Percentiles rank a stretch among this genome's conserved stretches.
phyloP scores from a whole-genome alignment of 768 basidiomycete genomes.

The Russula sp. region DNA sequence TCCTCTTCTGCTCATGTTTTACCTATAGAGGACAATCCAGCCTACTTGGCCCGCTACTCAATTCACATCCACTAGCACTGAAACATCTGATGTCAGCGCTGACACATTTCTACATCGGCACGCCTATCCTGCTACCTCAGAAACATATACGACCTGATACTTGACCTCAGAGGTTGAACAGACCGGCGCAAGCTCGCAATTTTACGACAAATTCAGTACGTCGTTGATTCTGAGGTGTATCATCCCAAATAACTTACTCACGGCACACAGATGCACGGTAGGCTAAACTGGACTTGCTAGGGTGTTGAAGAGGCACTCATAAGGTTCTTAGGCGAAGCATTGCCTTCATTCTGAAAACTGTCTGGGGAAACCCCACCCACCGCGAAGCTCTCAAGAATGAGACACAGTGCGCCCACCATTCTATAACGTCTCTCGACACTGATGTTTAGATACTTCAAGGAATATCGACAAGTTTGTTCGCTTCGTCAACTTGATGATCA shows the following conservation, averaged over 20 bases:
- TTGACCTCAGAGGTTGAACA: conserved; percentile 78
- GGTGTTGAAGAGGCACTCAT: neutral
- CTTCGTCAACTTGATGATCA: conserved; percentile 97
- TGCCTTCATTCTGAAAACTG: conserved; percentile 74
- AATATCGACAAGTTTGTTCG: conserved; percentile 90
- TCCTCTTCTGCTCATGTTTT: conserved; percentile 66
- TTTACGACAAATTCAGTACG: conserved; percentile 96
- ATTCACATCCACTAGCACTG: conserved; percentile 76
- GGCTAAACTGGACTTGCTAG: conserved; percentile 15
- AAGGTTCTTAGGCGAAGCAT: conserved; percentile 64
- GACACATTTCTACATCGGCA: conserved; percentile 93
- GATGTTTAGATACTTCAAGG: conserved; percentile 32
- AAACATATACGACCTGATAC: neutral
- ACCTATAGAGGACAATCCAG: conserved; percentile 59
- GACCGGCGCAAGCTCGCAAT: conserved; percentile 95
- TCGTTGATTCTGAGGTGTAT: conserved; percentile 20
- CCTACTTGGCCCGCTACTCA: conserved; percentile 75
- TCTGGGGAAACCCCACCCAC: conserved; percentile 89
- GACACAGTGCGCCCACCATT: conserved; percentile 48
- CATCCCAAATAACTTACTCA: neutral
- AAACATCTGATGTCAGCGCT: conserved; percentile 86
- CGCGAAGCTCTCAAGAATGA: conserved; percentile 79
- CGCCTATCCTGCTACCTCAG: conserved; percentile 21
- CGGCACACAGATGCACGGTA: conserved; percentile 44
- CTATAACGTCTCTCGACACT: neutral